Conservation (phyloP, 176 grass and related monocot species). For the Bolboschoenus planiculmis region DNA sequence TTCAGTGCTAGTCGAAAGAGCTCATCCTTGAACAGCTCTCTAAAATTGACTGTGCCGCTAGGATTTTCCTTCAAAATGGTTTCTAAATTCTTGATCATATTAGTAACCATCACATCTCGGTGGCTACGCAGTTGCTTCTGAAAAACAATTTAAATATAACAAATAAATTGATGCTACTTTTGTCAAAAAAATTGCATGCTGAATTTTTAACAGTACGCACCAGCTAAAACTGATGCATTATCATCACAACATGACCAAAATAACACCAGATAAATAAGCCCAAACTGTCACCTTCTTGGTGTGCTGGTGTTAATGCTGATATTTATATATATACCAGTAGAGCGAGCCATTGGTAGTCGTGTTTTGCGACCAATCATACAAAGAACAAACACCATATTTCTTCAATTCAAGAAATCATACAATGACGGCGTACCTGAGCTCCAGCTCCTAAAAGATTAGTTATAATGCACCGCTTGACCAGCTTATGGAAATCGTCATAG, state of each 20-base stretch:
- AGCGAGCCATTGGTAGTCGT: not conserved
- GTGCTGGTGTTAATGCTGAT: not conserved
- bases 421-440: constrained; percentile 46
- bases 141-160: constrained; percentile 6
- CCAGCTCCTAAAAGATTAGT: constrained; percentile 48
- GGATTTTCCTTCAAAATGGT: constrained; percentile 32
- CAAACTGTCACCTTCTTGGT: not conserved
- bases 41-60: constrained; percentile 46
- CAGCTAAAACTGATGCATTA: not conserved
- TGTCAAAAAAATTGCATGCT: not conserved
- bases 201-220: not conserved
- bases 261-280: not conserved
- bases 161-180: not conserved
- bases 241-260: not conserved
- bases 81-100: constrained; percentile 39
- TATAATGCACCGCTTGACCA: constrained; percentile 76
- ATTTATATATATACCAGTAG: not conserved
- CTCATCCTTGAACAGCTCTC: constrained; percentile 57
- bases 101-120: constrained; percentile 55
- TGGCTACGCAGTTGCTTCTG: constrained; percentile 53
- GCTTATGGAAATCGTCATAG: constrained; percentile 73
- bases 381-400: not conserved
- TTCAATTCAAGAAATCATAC: not conserved
- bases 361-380: not conserved
- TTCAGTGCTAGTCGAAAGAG: constrained; percentile 58